Conservation (phyloP, 345 rosid species). For the Mercurialis annua region DNA sequence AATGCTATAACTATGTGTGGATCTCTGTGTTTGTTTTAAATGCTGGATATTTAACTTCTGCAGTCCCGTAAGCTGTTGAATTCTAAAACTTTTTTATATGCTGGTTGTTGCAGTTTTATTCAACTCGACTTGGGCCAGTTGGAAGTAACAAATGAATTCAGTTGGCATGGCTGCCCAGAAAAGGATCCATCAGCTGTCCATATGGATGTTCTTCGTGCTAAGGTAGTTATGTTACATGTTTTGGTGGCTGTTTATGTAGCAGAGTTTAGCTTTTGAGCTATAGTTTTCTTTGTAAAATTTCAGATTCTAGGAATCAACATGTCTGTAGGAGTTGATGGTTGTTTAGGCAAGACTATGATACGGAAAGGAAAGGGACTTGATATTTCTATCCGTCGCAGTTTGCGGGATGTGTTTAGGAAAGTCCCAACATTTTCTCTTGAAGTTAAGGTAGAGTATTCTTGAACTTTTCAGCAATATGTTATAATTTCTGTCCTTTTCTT, state of each 20-base stretch:
- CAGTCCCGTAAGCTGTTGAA: conserved; percentile 5
- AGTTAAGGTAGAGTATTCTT: conserved; percentile 60
- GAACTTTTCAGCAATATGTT: not conserved
- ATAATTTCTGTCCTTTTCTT: not conserved
- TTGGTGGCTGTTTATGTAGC: conserved; percentile 4
- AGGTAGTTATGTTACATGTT: conserved; percentile 40
- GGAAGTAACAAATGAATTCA: conserved; percentile 80
- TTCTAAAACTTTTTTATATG: conserved; percentile 8
- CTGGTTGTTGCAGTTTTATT: conserved; percentile 65
- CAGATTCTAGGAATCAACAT: conserved; percentile 94
- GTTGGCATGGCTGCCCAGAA: conserved; percentile 88
- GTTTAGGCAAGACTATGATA: conserved; percentile 81
- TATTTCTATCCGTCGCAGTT: conserved; percentile 80
- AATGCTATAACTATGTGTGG: too few species aligned
- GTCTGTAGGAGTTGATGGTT: conserved; percentile 84
- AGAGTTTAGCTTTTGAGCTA: conserved; percentile 11
- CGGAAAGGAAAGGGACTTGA: conserved; percentile 86
- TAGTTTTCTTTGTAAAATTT: conserved; percentile 23
- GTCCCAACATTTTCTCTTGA: conserved; percentile 88
- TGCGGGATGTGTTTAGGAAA: conserved; percentile 91
- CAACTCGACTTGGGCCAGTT: conserved; percentile 94
- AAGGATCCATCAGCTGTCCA: conserved; percentile 91
- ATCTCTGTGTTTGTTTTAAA: not conserved
- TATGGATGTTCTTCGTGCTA: conserved; percentile 88
- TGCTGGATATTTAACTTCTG: not conserved